These are phyloP conservation scores for Phytophthora cryptogea DNA, from an alignment of 352 stramenopile genomes.

Conservation along the genomic window DNA sequence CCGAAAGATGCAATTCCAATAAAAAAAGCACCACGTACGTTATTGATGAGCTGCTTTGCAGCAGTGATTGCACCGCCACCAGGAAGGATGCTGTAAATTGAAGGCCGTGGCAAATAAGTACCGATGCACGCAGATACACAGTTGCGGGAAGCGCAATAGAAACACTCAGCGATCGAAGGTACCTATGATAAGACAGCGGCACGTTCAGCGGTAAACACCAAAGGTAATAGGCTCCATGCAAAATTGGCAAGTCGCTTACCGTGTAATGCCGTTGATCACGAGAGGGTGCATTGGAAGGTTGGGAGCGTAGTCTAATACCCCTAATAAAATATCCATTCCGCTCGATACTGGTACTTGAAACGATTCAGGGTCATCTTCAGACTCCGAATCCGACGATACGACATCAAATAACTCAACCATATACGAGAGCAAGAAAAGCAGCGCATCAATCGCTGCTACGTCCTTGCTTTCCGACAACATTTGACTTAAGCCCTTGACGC, in stretches of 20 bases:
- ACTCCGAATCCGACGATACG: slow-evolving; percentile 72
- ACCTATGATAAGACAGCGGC: slow-evolving; percentile 39
- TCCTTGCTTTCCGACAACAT: slow-evolving; percentile 56
- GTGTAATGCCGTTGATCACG: slow-evolving; percentile 55
- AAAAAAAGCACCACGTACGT: slow-evolving; percentile 33
- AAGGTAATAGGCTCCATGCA: not conserved
- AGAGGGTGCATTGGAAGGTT: slow-evolving; percentile 63
- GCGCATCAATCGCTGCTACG: slow-evolving; percentile 63
- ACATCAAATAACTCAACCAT: slow-evolving; percentile 85
- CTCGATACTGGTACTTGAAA: slow-evolving; percentile 35
- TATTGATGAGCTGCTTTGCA: slow-evolving; percentile 55
- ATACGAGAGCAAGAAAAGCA: slow-evolving; percentile 76
- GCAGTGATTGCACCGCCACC: slow-evolving; percentile 51
- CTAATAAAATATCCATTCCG: slow-evolving; percentile 61
- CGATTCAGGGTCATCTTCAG: slow-evolving; percentile 43
- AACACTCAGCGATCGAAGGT: slow-evolving; percentile 60
- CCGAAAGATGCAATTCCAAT: not conserved
- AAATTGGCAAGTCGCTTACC: slow-evolving; percentile 28
- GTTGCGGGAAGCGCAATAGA: slow-evolving; percentile 55
- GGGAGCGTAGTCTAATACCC: slow-evolving; percentile 47
- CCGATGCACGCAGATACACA: slow-evolving; percentile 50
- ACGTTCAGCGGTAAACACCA: slow-evolving; percentile 1
- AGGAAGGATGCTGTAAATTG: slow-evolving; percentile 47
- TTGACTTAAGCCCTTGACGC: slow-evolving; percentile 61
- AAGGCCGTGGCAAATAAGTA: slow-evolving; percentile 55